These are phyloP conservation scores for Wickerhamomyces ciferrii DNA, from an alignment of 805 yeast species.

Conservation along the genomic window DNA sequence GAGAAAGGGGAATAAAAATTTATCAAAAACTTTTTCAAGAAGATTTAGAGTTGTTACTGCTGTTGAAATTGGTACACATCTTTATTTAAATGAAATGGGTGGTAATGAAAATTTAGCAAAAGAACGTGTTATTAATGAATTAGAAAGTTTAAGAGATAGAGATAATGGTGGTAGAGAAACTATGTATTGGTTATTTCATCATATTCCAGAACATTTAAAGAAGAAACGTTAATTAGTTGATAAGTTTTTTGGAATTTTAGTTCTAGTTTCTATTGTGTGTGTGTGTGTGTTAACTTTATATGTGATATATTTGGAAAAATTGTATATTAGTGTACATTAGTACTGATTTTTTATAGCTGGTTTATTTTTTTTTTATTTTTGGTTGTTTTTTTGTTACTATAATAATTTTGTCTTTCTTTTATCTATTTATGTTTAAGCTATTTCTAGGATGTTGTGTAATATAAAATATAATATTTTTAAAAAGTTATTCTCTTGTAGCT, in stretches of 20 bases:
- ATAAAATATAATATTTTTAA: no score
- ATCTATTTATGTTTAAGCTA: no score
- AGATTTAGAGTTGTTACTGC: constrained; percentile 21
- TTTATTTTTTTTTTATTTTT: no score
- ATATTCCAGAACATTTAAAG: constrained; percentile 21
- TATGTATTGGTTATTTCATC: constrained; percentile 25
- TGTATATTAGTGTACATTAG: not conserved
- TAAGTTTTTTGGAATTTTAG: no score
- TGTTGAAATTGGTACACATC: constrained; percentile 17
- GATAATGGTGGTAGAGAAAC: constrained; percentile 22
- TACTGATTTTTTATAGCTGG: no score
- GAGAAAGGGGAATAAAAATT: constrained; percentile 21
- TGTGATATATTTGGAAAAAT: no score
- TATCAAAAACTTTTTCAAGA: constrained; percentile 21
- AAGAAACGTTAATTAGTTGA: constrained; percentile 4
- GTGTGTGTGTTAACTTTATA: no score
- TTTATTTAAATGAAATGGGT: constrained; percentile 14
- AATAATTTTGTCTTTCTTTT: no score
- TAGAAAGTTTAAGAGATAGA: constrained; percentile 17
- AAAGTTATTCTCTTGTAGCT: no score
- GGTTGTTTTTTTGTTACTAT: no score
- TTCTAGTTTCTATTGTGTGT: no score
- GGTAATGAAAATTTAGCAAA: constrained; percentile 14
- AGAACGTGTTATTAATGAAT: constrained; percentile 16
- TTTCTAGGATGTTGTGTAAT: no score